Conservation (phyloP, 148 eudicot species). For the Drosera capensis region DNA sequence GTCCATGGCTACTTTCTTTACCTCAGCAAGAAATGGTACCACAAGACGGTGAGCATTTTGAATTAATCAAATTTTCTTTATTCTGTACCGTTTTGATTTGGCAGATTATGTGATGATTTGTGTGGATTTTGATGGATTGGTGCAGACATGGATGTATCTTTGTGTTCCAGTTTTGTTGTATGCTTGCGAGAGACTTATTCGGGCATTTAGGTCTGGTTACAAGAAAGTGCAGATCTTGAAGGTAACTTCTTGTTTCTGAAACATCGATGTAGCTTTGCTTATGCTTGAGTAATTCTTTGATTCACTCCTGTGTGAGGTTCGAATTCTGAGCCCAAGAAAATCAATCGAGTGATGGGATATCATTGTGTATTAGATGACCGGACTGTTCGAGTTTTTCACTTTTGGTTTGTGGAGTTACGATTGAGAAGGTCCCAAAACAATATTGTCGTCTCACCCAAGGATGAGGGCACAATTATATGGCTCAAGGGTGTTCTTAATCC, state of each 20-base stretch:
- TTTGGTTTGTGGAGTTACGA: too few relatives aligned
- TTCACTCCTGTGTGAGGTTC: too few relatives aligned
- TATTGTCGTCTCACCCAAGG: too few relatives aligned
- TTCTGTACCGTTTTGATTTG: neutral
- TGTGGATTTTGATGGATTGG: neutral
- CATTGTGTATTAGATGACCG: too few relatives aligned
- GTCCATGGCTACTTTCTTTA: slow-evolving; percentile 33
- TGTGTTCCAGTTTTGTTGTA: slow-evolving; percentile 30
- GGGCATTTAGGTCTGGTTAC: slow-evolving; percentile 32
- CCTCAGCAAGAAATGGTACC: slow-evolving; percentile 24
- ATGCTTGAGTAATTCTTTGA: too few relatives aligned
- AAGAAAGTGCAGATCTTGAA: slow-evolving; percentile 31
- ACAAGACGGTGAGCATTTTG: slow-evolving; percentile 31
- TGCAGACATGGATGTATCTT: slow-evolving; percentile 55
- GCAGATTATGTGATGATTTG: neutral
- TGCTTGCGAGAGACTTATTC: slow-evolving; percentile 27
- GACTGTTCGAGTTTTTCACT: too few relatives aligned
- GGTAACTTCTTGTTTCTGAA: too few relatives aligned
- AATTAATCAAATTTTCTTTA: neutral
- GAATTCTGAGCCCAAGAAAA: too few relatives aligned
- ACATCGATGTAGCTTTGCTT: too few relatives aligned
- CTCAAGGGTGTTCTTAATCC: neutral
- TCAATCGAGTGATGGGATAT: too few relatives aligned
- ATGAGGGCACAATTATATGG: too few relatives aligned
- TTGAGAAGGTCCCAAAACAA: too few relatives aligned